Conservation (phyloP, 257 asterid genomes). For the Jaltomata sinuosa region DNA sequence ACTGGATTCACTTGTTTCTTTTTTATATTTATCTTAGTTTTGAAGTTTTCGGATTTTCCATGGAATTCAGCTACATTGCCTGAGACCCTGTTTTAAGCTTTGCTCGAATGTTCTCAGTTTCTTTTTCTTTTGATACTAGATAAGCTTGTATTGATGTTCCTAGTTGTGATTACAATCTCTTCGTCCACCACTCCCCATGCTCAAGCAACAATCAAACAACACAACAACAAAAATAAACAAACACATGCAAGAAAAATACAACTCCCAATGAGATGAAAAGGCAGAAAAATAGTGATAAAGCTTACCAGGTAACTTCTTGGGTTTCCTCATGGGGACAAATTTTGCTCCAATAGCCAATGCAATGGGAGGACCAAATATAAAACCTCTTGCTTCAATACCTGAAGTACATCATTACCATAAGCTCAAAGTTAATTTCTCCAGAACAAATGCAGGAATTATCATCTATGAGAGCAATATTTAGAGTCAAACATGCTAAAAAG, state of each 20-base stretch:
- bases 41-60: neutral
- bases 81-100: neutral
- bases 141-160: neutral
- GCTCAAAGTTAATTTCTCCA: neutral
- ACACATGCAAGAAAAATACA: neutral
- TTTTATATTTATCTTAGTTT: neutral
- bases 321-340: conserved; percentile 91
- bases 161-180: neutral
- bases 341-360: conserved; percentile 95
- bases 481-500: neutral
- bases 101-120: neutral
- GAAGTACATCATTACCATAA: conserved; percentile 9
- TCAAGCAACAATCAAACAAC: neutral
- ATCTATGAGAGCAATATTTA: neutral
- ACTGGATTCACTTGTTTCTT: neutral
- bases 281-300: neutral
- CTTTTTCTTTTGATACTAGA: neutral
- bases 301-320: conserved; percentile 81
- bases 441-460: neutral
- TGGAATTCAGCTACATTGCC: neutral
- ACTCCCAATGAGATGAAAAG: neutral
- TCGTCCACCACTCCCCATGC: neutral
- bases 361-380: conserved; percentile 93
- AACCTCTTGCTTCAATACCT: conserved; percentile 96
- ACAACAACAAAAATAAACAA: neutral